phyloP scores from a whole-genome alignment of 2,329 filamentous ascomycete genomes.

The Septoria linicola region DNA sequence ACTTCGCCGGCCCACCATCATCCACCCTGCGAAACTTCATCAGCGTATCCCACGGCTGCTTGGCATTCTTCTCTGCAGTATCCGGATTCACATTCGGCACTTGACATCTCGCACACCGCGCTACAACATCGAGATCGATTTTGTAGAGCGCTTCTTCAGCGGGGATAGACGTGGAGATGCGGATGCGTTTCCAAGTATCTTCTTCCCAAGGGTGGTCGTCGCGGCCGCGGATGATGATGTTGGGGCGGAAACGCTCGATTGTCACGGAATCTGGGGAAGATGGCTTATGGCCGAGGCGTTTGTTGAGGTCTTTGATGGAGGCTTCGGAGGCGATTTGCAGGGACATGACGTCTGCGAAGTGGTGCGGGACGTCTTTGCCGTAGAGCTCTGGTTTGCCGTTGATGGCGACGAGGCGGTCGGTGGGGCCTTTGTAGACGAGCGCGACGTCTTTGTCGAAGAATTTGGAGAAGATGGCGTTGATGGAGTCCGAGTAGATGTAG shows the following conservation, averaged over 20 bases:
- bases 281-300: slow-evolving; percentile 45
- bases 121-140: slow-evolving; percentile 57
- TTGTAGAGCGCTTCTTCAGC: slow-evolving; percentile 37
- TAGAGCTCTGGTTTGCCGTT: slow-evolving; percentile 56
- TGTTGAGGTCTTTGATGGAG: slow-evolving; percentile 59
- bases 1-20: slow-evolving; percentile 58
- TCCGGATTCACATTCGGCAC: slow-evolving; percentile 65
- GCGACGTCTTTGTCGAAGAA: slow-evolving; percentile 58
- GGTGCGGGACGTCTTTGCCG: slow-evolving; percentile 46
- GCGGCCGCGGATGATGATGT: slow-evolving; percentile 59
- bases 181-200: slow-evolving; percentile 62
- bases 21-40: slow-evolving; percentile 62
- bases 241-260: slow-evolving; percentile 63
- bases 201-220: slow-evolving; percentile 57
- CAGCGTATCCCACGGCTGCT: slow-evolving; percentile 62
- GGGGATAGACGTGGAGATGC: slow-evolving; percentile 43
- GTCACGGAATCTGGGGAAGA: slow-evolving; percentile 49
- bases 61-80: slow-evolving; percentile 58
- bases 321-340: slow-evolving; percentile 57
- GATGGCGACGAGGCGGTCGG: slow-evolving; percentile 54
- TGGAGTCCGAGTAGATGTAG: slow-evolving; percentile 51
- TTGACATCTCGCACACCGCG: slow-evolving; percentile 60
- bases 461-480: slow-evolving; percentile 55
- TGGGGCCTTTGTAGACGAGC: slow-evolving; percentile 63
- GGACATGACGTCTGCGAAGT: slow-evolving; percentile 62